Evolutionary conservation across 2,329 filamentous ascomycete species (phyloP), one percentile per base, ranked within the genome.

Genomic region (Xylaria digitata): DNA sequence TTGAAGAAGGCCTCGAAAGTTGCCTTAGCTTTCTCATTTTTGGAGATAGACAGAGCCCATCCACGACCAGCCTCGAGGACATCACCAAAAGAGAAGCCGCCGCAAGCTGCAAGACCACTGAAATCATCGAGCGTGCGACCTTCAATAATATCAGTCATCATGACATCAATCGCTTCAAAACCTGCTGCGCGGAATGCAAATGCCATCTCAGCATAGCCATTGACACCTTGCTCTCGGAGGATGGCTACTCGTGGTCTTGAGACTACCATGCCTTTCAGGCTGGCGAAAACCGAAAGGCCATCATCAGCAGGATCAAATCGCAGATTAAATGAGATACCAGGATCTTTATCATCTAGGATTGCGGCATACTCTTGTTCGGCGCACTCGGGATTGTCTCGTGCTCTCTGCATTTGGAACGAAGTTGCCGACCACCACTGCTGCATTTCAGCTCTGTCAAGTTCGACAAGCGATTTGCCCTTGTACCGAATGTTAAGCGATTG

Each of bases 191-290:
- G 90, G 85, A 98, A 98, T 55, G 94, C 94, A 76, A 97, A 98
- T 0, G 96, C 96, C 71, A 99, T 97, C 80, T 99, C 96, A n/a
- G 93, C 90, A 75, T 97, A 89, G 48, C 94, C 93, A 81, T 99
- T 98, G 72, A 97, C 93, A 78, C 96, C 96, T 79, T 97, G 94
- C 80, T 98, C 96, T 76, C 96, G 88, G 23, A 99, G 88, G 73
- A 99, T 97, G 49, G 96, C 96, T 26, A 99, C 94, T 37, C 80
- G 78, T 74, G 73, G 83, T 86, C 69, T 84, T 85, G 76, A 93
- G 75, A 94, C 84, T 72, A 71, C 79, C 77, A 59, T 61, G 26
- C 65, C 75, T 45, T 87, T 86, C 64, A 93, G 81, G 67, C 86
- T 87, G 3, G 88, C 84, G 68, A 88, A 86, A 68, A 92, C 80